Percentiles rank a stretch among this genome's conserved stretches.
Conservation (phyloP, 148 eudicot species). For the Tetragonia tetragonoides region DNA sequence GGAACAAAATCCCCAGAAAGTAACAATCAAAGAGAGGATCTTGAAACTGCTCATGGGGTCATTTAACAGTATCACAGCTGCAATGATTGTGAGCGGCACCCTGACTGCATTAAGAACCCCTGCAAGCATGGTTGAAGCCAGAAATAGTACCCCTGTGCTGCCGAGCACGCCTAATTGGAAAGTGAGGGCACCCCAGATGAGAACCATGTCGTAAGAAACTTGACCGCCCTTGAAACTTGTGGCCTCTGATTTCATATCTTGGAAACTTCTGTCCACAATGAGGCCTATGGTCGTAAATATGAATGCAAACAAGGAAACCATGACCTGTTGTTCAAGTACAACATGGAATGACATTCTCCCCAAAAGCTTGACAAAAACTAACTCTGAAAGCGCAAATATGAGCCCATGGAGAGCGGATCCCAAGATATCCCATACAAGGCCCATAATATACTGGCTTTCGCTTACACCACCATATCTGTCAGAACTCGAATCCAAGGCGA, state of each 20-base stretch:
- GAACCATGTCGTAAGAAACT: conserved; percentile 49
- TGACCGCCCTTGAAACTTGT: conserved; percentile 55
- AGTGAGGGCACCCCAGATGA: conserved; percentile 63
- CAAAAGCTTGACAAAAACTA: conserved; percentile 52
- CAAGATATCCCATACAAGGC: conserved; percentile 63
- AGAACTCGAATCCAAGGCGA: conserved; percentile 70
- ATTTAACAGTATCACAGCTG: conserved; percentile 63
- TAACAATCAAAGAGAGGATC: conserved; percentile 59
- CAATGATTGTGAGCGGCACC: conserved; percentile 78
- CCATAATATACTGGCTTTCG: conserved; percentile 51
- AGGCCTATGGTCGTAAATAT: conserved; percentile 64
- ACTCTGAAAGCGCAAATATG: conserved; percentile 75
- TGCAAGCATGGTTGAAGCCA: conserved; percentile 73
- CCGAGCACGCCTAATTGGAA: conserved; percentile 78
- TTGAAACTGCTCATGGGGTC: conserved; percentile 85
- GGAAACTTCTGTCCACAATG: conserved; percentile 39
- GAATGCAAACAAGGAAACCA: conserved; percentile 72
- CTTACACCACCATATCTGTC: conserved; percentile 50
- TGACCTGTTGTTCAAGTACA: conserved; percentile 80
- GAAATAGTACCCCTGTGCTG: conserved; percentile 54
- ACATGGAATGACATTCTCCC: conserved; percentile 73
- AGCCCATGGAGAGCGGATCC: conserved; percentile 81
- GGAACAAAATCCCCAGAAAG: conserved; percentile 73
- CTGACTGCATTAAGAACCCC: conserved; percentile 77
- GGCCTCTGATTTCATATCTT: conserved; percentile 55